phyloP scores from a whole-genome alignment of 23 red algal species.

The Chondrus crispus region DNA sequence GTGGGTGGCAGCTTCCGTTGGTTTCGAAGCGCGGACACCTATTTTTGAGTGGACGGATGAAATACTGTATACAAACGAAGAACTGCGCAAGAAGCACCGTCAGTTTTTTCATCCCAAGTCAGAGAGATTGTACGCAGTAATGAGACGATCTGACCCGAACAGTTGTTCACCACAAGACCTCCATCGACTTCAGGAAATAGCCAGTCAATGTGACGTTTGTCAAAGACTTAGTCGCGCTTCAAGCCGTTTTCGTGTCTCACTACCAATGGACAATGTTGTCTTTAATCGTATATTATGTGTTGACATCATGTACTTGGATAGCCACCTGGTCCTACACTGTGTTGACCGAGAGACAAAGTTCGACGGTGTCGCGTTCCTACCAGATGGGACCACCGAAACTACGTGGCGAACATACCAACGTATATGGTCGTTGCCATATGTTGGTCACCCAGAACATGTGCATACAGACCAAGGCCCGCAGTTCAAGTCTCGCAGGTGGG shows the following conservation, averaged over 20 bases:
- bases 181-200: neutral
- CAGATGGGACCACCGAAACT: neutral
- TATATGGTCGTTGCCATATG: neutral
- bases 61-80: neutral
- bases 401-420: neutral
- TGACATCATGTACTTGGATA: neutral
- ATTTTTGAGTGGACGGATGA: neutral
- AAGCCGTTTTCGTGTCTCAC: neutral
- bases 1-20: neutral
- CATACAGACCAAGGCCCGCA: neutral
- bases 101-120: neutral
- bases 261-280: neutral
- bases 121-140: neutral
- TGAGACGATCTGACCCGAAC: neutral
- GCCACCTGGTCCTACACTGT: neutral
- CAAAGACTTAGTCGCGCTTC: neutral
- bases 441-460: neutral
- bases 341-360: neutral
- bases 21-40: neutral
- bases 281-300: neutral
- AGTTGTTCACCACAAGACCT: neutral
- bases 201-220: neutral
- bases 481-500: neutral
- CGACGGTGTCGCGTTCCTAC: neutral
- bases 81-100: neutral